Conservation (phyloP, 2,329 filamentous ascomycete genomes). For the Fusarium compactum region DNA sequence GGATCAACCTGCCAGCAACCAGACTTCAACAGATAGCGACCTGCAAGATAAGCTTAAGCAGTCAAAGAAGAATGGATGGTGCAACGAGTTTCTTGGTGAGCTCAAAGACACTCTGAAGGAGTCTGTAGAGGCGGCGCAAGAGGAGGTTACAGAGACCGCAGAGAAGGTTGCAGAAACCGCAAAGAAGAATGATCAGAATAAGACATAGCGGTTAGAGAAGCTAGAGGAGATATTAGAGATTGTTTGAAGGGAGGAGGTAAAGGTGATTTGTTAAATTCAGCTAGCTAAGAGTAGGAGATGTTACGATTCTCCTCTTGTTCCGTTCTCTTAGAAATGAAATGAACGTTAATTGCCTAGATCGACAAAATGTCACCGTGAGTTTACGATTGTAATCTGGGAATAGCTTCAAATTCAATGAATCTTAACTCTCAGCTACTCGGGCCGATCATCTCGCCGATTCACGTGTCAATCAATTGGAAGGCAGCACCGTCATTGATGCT, state of each 20-base stretch:
- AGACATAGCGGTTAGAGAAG: neutral
- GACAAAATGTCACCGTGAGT: neutral
- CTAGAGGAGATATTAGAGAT: neutral
- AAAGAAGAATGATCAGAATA: neutral
- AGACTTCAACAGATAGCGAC: neutral
- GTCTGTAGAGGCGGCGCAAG: neutral
- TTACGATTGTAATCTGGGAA: constrained; percentile 14
- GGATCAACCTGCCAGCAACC: neutral
- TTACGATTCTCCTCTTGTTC: neutral
- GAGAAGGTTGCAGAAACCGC: neutral
- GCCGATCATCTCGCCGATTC: constrained; percentile 19
- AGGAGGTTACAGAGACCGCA: neutral
- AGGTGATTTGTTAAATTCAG: neutral
- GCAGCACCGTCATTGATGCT: constrained; percentile 4
- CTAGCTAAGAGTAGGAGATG: neutral
- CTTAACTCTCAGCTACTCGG: neutral
- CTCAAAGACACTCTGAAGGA: neutral
- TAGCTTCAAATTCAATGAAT: constrained; percentile 18
- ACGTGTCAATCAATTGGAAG: constrained; percentile 14
- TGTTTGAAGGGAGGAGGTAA: neutral
- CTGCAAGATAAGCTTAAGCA: constrained; percentile 10
- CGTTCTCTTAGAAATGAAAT: neutral
- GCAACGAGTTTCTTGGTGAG: constrained; percentile 11
- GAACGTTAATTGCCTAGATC: neutral
- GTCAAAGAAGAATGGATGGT: constrained; percentile 27